phyloP scores from a whole-genome alignment of 805 yeast species.

The Dipodascopsis uninucleata region DNA sequence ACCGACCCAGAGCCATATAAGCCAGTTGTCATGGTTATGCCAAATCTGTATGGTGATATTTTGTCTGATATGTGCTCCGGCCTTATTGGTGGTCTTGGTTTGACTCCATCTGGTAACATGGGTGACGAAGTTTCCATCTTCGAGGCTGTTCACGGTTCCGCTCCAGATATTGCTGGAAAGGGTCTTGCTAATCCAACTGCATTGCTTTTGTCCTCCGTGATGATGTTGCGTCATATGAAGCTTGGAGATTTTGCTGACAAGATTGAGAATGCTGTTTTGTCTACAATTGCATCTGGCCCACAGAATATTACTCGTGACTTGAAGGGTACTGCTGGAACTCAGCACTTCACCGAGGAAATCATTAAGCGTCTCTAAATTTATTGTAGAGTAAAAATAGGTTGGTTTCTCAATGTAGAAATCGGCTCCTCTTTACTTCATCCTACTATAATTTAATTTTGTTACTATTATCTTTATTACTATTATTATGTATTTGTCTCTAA shows the following conservation, averaged over 20 bases:
- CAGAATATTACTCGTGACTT: conserved; percentile 96
- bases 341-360: conserved; percentile 87
- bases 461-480: not conserved
- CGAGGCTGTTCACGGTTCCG: conserved; percentile 99
- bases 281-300: conserved; percentile 90
- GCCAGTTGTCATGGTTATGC: conserved; percentile 94
- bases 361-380: conserved; percentile 41
- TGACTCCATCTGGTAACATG: conserved; percentile 99
- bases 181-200: conserved; percentile 99
- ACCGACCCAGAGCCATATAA: conserved; percentile 80
- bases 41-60: conserved; percentile 98
- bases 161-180: conserved; percentile 99
- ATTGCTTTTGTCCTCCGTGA: conserved; percentile 86
- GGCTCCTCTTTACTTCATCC: not conserved
- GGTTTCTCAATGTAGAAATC: not conserved
- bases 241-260: conserved; percentile 74
- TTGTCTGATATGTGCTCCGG: conserved; percentile 97
- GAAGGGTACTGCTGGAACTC: conserved; percentile 85
- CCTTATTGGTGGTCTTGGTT: conserved; percentile 96
- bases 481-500: no score
- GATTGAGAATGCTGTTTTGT: conserved; percentile 81
- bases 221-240: conserved; percentile 99
- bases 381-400: no score
- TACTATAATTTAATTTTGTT: not conserved
- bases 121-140: conserved; percentile 97